Conservation (phyloP, 1,284 basidiomycete species). For the Boletus mariae region DNA sequence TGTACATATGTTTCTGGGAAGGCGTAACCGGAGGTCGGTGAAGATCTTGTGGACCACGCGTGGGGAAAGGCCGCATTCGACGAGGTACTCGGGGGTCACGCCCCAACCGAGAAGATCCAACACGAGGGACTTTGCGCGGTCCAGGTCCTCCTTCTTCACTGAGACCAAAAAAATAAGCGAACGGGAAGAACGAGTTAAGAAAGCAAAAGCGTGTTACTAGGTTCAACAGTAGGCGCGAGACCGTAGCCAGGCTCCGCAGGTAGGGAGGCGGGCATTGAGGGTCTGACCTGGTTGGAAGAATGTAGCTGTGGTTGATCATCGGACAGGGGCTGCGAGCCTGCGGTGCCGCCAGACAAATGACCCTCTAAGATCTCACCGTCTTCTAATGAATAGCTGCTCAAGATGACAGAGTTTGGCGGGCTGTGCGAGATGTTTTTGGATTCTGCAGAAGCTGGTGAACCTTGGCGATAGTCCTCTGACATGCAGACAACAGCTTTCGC, state of each 20-base stretch:
- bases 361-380: constrained; percentile 23
- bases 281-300: neutral
- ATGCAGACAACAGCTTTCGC: too few species aligned
- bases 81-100: constrained; percentile 41
- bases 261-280: neutral
- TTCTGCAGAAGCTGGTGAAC: neutral
- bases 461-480: neutral
- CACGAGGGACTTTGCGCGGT: constrained; percentile 39
- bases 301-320: neutral
- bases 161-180: neutral
- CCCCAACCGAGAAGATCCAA: constrained; percentile 46
- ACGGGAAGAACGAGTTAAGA: neutral
- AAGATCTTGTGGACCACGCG: constrained; percentile 38
- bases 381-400: constrained; percentile 8
- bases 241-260: neutral
- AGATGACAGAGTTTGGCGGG: neutral
- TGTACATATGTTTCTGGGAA: constrained; percentile 23
- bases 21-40: constrained; percentile 37
- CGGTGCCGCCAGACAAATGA: neutral
- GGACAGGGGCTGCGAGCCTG: neutral
- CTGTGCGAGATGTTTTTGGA: neutral
- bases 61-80: constrained; percentile 40
- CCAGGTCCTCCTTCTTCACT: constrained; percentile 36
- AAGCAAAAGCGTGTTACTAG: constrained; percentile 9
- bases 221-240: neutral